phyloP scores from a whole-genome alignment of 2,329 filamentous ascomycete genomes.

The Geosmithia flava region DNA sequence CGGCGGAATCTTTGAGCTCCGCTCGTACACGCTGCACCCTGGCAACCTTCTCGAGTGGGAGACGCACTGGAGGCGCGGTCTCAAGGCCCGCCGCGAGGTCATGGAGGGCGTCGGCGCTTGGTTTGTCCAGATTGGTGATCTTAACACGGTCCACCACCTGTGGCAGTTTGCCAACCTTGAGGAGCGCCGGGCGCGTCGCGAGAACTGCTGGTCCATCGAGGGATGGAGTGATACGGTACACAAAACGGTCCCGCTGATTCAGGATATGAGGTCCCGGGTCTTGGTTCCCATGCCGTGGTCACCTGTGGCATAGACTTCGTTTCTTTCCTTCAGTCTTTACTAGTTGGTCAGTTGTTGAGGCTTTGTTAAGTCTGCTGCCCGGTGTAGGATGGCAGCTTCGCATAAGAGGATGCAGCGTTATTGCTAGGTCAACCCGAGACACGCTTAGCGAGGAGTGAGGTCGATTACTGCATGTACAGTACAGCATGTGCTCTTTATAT shows the following conservation, averaged over 20 bases:
- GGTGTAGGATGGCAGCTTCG: not conserved
- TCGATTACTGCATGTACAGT: not conserved
- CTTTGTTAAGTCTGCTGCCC: no score
- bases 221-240: constrained; percentile 97
- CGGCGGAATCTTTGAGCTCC: constrained; percentile 88
- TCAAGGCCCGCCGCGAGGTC: constrained; percentile 83
- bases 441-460: not conserved
- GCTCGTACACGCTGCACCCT: constrained; percentile 91
- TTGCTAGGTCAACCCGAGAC: not conserved
- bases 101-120: constrained; percentile 98
- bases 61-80: constrained; percentile 88
- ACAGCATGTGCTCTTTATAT: not conserved
- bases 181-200: constrained; percentile 77
- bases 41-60: constrained; percentile 98
- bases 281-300: constrained; percentile 95
- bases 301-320: constrained; percentile 61
- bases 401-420: not conserved
- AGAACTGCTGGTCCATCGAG: constrained; percentile 90
- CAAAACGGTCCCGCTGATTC: constrained; percentile 95
- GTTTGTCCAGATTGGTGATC: constrained; percentile 96
- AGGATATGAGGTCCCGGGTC: constrained; percentile 90
- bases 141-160: constrained; percentile 95
- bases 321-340: not conserved
- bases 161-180: constrained; percentile 98
- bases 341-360: not conserved